Conservation (phyloP, 176 grass and related monocot genomes). For the Aegilops tauschii region DNA sequence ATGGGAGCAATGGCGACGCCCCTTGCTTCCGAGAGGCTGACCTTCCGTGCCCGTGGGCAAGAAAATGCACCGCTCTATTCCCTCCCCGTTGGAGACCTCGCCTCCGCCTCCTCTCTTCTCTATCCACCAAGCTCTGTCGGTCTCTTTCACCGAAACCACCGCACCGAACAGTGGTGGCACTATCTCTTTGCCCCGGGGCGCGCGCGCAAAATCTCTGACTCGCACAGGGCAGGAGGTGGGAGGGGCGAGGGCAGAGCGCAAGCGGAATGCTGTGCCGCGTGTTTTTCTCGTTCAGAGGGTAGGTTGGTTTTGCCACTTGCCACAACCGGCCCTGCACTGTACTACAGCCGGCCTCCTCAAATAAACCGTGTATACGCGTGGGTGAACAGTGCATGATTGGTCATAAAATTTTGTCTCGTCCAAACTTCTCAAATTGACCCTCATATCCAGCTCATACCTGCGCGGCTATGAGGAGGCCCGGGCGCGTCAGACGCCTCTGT, state of each 20-base stretch:
- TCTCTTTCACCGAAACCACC: conserved; percentile 1
- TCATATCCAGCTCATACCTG: no score
- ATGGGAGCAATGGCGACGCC: not conserved
- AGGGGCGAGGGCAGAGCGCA: conserved; percentile 5
- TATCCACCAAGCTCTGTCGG: not conserved
- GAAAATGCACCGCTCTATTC: conserved; percentile 4
- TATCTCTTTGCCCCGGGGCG: conserved; percentile 35
- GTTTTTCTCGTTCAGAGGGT: not conserved
- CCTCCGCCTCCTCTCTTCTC: conserved; percentile 9
- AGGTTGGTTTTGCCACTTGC: not conserved
- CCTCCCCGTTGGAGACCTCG: conserved; percentile 16
- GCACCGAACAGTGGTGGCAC: conserved; percentile 24
- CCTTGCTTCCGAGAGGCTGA: not conserved
- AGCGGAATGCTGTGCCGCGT: conserved; percentile 2
- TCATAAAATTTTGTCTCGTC: no score
- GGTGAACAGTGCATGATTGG: no score
- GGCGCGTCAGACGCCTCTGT: no score
- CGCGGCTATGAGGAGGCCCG: no score
- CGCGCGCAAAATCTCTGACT: conserved; percentile 4
- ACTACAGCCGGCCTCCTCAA: no score
- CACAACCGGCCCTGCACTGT: not conserved
- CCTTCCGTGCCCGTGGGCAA: not conserved
- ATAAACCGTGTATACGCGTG: no score
- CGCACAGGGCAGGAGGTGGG: not conserved
- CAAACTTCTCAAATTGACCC: no score